Base-by-base conservation (phyloP, 2,329 filamentous ascomycete species). In the Lasiodiplodia citricola region DNA sequence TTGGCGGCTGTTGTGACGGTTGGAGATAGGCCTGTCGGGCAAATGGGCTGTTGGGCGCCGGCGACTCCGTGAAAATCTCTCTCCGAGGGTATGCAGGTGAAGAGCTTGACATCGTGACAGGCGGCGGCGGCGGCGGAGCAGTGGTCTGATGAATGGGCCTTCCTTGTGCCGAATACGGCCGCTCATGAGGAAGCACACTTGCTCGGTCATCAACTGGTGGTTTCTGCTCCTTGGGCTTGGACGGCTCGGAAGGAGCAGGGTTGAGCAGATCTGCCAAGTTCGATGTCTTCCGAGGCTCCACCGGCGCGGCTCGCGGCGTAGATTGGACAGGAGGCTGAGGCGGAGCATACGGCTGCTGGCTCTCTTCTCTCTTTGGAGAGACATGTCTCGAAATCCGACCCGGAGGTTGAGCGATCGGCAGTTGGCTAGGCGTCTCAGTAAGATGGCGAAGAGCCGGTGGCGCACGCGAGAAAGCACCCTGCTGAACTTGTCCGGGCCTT, bases 201-300 rank as follows among this genome's bases (percentile, higher is more conserved):
- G 55, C 16, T 16, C 57, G 66, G 10, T 68, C 66, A 37, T 63
- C 66, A 3, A 28, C 51, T 56, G 51, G 6, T n/a, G 60, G 18
- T 31, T 68, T 68, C 37, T 47, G 66, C 14, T 68, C 66, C 21
- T 63, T 60, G 13, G 47, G 56, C 50, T 63, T 63, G 14, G 66
- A 13, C 18, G 66, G 66, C 25, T 68, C 66, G 4, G 56, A 68
- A 21, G 66, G 47, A 41, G 56, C 77, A 38, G 70, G 63, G 67
- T 81, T 81, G 16, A 81, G 74, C 18, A 81, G 66, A 3, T 77
- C 79, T 67, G 80, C 72, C 16, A 81, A 50, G 62, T 80, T 80
- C 7, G 78, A 80, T 66, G 77, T 80, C 55, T 76, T 75, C 2
- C 60, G 69, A 21, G 70, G 68, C n/a, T 73, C 67, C 16, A 73